A percentile compares a stretch with the other conserved stretches of the same genome.
These are phyloP conservation scores for Betula pendula DNA, from an alignment of 306 rosid genomes.

Conservation along the genomic window DNA sequence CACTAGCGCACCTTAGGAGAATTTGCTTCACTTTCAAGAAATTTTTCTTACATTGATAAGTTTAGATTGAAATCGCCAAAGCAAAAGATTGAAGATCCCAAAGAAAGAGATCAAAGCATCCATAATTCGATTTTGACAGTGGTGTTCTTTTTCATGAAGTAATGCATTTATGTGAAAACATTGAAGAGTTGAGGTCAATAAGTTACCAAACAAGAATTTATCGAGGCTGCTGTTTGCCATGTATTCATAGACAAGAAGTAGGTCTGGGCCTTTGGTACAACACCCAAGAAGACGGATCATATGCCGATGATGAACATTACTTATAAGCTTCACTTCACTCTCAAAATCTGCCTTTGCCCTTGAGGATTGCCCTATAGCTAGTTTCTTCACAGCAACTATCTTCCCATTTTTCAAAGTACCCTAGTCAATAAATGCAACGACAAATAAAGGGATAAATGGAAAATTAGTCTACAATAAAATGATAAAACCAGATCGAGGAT, in stretches of 20 bases:
- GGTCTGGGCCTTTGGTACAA: constrained; percentile 57
- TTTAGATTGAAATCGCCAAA: no score
- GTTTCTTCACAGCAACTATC: constrained; percentile 72
- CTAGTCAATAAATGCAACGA: constrained; percentile 28
- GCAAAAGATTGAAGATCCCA: no score
- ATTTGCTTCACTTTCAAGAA: no score
- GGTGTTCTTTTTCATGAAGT: no score
- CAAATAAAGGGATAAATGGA: background rate
- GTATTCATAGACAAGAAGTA: constrained; percentile 72
- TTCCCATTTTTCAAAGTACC: constrained; percentile 66
- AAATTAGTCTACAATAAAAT: background rate
- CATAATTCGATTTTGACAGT: no score
- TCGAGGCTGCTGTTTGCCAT: constrained; percentile 66
- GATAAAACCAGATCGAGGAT: background rate
- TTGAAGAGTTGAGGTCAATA: background rate
- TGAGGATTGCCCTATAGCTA: constrained; percentile 41
- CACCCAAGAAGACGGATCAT: constrained; percentile 72
- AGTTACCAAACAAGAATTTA: constrained; percentile 68
- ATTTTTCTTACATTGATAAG: no score
- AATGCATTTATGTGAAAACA: background rate
- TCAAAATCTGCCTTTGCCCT: constrained; percentile 53
- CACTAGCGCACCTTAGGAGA: no score
- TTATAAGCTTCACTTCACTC: constrained; percentile 69
- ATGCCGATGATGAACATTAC: constrained; percentile 72
- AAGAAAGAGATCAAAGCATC: no score